Conservation (phyloP, 2,329 filamentous ascomycete genomes). For the Cordyceps militaris region DNA sequence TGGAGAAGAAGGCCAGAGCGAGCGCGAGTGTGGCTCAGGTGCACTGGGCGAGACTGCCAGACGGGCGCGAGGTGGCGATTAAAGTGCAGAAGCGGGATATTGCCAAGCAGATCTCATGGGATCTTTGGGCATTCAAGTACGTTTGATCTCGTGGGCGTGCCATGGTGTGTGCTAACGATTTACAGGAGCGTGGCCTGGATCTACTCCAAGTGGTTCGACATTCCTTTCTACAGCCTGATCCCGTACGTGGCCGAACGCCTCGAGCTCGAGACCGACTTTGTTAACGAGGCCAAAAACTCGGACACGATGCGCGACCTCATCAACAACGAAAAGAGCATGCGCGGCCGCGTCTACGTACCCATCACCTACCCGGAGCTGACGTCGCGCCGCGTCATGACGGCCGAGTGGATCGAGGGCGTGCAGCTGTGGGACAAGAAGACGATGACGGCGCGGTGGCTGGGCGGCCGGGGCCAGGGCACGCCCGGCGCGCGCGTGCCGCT, state of each 20-base stretch:
- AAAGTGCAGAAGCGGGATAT: slow-evolving; percentile 98
- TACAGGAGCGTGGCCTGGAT: slow-evolving; percentile 67
- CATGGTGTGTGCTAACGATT: slow-evolving; percentile 14
- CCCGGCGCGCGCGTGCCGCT: slow-evolving; percentile 68
- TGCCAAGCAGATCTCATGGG: slow-evolving; percentile 82
- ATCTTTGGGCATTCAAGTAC: slow-evolving; percentile 89
- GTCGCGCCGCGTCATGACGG: slow-evolving; percentile 78
- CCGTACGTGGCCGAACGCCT: slow-evolving; percentile 92
- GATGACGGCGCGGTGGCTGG: slow-evolving; percentile 70
- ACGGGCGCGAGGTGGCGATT: slow-evolving; percentile 87
- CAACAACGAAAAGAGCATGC: slow-evolving; percentile 65
- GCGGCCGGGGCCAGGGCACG: slow-evolving; percentile 67
- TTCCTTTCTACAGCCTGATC: slow-evolving; percentile 86
- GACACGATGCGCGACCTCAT: slow-evolving; percentile 76
- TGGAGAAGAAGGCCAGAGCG: slow-evolving; percentile 56
- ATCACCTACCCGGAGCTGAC: slow-evolving; percentile 76
- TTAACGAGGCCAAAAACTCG: slow-evolving; percentile 84
- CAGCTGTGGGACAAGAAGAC: slow-evolving; percentile 86
- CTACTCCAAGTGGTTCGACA: slow-evolving; percentile 82
- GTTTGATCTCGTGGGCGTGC: slow-evolving; percentile 20
- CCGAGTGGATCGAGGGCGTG: slow-evolving; percentile 96
- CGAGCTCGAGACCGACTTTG: slow-evolving; percentile 87
- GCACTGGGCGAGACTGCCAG: slow-evolving; percentile 80
- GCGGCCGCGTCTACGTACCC: slow-evolving; percentile 80
- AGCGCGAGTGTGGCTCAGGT: slow-evolving; percentile 95